phyloP scores from a whole-genome alignment of 495 filamentous ascomycete species.

The Wilcoxina mikolae region DNA sequence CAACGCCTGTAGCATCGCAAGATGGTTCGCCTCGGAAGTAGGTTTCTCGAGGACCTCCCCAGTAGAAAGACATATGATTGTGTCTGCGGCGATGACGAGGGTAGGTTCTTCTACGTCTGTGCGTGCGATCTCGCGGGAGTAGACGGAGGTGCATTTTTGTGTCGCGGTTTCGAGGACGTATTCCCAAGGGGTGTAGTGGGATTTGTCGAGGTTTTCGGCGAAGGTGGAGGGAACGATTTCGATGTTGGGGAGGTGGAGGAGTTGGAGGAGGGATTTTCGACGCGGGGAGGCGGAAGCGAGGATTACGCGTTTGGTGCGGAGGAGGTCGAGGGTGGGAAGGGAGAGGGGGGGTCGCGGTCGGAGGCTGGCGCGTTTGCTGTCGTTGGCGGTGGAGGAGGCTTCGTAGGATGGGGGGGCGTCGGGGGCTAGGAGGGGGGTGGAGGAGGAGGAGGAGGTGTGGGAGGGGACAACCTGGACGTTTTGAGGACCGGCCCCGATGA shows the following conservation, averaged over 20 bases:
- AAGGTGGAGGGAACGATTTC: conserved; percentile 68
- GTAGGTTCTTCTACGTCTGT: conserved; percentile 55
- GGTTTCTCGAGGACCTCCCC: conserved; percentile 86
- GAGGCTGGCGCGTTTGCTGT: conserved; percentile 9
- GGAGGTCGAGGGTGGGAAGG: conserved; percentile 57
- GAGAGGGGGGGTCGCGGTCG: conserved; percentile 47
- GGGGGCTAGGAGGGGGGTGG: conserved; percentile 20
- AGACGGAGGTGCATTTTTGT: conserved; percentile 67
- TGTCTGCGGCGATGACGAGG: conserved; percentile 82
- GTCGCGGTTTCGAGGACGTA: conserved; percentile 81
- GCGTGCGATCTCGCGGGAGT: conserved; percentile 38
- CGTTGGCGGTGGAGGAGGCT: conserved; percentile 6
- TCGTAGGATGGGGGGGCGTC: conserved; percentile 22
- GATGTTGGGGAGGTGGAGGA: conserved; percentile 40
- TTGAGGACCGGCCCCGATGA: conserved; percentile 16
- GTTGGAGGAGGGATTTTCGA: conserved; percentile 59
- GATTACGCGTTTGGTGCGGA: conserved; percentile 61
- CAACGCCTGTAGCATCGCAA: conserved; percentile 64
- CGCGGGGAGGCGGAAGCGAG: conserved; percentile 80
- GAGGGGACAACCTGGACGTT: conserved; percentile 12
- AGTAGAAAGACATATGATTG: conserved; percentile 60
- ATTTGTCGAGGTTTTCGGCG: conserved; percentile 69
- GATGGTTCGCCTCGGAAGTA: conserved; percentile 58
- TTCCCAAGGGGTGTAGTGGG: conserved; percentile 57
- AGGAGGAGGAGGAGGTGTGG: conserved; percentile 14